Evolutionary conservation across 352 stramenopile genomes (phyloP), one percentile per base, ranked within the genome.

Genomic region (Phytophthora lateralis): DNA sequence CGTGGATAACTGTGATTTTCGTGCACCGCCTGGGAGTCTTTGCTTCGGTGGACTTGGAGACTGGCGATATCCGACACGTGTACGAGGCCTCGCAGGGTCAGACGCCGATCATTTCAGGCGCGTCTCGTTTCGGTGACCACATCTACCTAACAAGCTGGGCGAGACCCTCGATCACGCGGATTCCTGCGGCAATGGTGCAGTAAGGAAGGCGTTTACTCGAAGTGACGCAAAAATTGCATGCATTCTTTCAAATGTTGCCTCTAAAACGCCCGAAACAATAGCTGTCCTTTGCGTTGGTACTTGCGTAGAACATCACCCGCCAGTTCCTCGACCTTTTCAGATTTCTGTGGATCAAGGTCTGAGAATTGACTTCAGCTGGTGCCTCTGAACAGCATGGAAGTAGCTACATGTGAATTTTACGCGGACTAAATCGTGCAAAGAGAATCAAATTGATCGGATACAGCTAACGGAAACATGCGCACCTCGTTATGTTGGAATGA

Each of bases 111-210:
- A 54, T 84, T 27, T 85, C 80, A 18, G 69, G 74, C 0, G 73
- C 76, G 17, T 24, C 55, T 45, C 66, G 63, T 17, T 78, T 82
- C 26, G 77, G 74, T 24, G 72, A 82, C 39, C 66, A 84, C 62
- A 75, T 81, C 37, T 90, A 90, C 66, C 37, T 90, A 30, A 73
- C 63, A 18, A 85, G 71, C 26, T 88, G 78, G 76, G 39, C 65
- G 17, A 66, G 75, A 27, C 51, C 60, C 15, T 71, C 66, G 12
- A 66, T 90, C 43, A 70, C 73, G 47, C 76, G 80, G 18, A 74
- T 90, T 26, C 74, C 80, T 7, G 70, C 63, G n/a, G 57, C 61
- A 32, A 43, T 59, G 15, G 38, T 80, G 45, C 55, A 80, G 46
- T 73, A 75, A 57, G 21, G 20, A 45, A 34, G 9, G 4, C 11